Percentiles rank a stretch among this genome's conserved stretches.
Evolutionary conservation across 108 stramenopile genomes (phyloP).

Genomic region (Schizochytrium sp.): DNA sequence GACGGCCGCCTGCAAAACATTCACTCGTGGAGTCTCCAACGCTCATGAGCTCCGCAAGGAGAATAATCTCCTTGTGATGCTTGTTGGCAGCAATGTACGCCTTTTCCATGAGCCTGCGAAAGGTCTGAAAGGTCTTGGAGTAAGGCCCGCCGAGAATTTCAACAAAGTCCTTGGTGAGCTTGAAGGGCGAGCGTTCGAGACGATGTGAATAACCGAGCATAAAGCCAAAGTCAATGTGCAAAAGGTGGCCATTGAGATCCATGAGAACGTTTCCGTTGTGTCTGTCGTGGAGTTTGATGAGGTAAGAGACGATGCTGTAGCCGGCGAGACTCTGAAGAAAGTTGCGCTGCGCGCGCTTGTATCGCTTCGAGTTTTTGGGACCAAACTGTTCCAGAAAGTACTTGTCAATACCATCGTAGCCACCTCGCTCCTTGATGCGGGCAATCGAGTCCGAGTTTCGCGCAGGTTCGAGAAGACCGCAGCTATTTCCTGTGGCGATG

Average conservation of each 20-base stretch:
- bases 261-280: conserved; percentile 93
- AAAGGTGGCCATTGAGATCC: conserved; percentile 82
- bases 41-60: conserved; percentile 84
- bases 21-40: conserved; percentile 76
- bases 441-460: conserved; percentile 83
- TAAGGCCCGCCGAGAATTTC: conserved; percentile 78
- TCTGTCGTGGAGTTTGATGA: conserved; percentile 91
- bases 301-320: conserved; percentile 87
- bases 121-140: conserved; percentile 51
- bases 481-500: conserved; percentile 72
- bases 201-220: conserved; percentile 91
- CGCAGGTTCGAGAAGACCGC: conserved; percentile 82
- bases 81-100: conserved; percentile 75
- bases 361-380: background rate
- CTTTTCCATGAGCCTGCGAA: conserved; percentile 71
- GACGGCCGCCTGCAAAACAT: conserved; percentile 58
- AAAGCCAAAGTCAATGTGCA: conserved; percentile 99
- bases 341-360: conserved; percentile 29
- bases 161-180: conserved; percentile 91
- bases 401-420: conserved; percentile 31
- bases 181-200: conserved; percentile 89
- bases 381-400: background rate
- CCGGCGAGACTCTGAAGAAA: conserved; percentile 66
- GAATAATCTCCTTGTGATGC: conserved; percentile 61
- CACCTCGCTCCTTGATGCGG: conserved; percentile 72